Conservation (phyloP, 805 yeast species). For the Ogataea degrootiae region DNA sequence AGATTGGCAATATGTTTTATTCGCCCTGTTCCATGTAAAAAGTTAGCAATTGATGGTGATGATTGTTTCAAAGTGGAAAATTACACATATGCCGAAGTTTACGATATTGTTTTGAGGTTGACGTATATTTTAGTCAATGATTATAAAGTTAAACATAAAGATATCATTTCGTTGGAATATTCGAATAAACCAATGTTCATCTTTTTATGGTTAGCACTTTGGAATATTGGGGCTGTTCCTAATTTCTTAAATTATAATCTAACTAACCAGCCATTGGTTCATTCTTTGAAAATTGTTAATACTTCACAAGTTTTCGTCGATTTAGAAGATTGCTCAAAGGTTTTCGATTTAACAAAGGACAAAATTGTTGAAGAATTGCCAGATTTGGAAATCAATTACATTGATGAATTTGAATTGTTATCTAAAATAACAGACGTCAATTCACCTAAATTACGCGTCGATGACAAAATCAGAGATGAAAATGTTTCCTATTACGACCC, state of each 20-base stretch:
- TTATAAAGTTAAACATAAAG: conserved; percentile 60
- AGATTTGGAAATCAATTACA: conserved; percentile 10
- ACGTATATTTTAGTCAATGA: conserved; percentile 60
- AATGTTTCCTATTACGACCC: conserved; percentile 55
- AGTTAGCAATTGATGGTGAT: conserved; percentile 37
- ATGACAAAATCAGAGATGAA: conserved; percentile 54
- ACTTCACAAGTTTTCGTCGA: conserved; percentile 68
- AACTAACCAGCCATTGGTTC: conserved; percentile 67
- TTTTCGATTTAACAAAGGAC: conserved; percentile 37
- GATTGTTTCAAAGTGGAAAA: conserved; percentile 55
- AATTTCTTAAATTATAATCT: conserved; percentile 83
- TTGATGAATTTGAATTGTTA: conserved; percentile 16
- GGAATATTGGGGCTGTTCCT: conserved; percentile 90
- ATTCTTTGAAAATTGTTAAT: conserved; percentile 69
- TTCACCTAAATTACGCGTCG: conserved; percentile 49
- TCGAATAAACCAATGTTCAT: conserved; percentile 82
- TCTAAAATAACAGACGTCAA: conserved; percentile 7
- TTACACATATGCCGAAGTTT: conserved; percentile 65
- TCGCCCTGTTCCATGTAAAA: conserved; percentile 37
- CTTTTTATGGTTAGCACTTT: conserved; percentile 75
- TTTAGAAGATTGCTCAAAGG: conserved; percentile 52
- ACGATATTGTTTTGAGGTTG: conserved; percentile 59
- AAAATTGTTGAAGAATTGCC: conserved; percentile 36
- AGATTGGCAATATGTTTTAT: conserved; percentile 62
- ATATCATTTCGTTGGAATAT: conserved; percentile 68